Conservation (phyloP, 1,284 basidiomycete genomes). For the Heterobasidion occidentale region DNA sequence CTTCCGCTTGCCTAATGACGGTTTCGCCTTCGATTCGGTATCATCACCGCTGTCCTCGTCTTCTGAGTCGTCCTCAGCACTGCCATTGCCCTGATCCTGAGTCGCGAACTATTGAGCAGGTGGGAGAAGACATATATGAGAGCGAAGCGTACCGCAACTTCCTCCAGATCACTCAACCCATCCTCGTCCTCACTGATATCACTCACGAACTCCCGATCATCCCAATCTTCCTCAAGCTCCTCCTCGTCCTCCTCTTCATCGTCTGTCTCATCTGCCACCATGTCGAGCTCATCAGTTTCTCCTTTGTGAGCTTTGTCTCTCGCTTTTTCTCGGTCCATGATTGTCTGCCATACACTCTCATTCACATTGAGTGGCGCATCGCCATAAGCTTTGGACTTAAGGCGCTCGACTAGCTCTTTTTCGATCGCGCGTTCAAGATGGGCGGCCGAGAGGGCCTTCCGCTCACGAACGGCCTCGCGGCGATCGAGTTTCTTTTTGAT, state of each 20-base stretch:
- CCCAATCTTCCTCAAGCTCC: slow-evolving; percentile 57
- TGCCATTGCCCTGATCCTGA: slow-evolving; percentile 2
- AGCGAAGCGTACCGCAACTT: slow-evolving; percentile 38
- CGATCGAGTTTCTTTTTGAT: slow-evolving; percentile 98
- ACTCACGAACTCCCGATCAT: slow-evolving; percentile 81
- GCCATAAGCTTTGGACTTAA: slow-evolving; percentile 96
- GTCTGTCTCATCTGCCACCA: slow-evolving; percentile 42
- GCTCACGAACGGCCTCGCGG: slow-evolving; percentile 89
- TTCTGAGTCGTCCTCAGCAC: slow-evolving; percentile 4
- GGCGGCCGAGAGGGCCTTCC: slow-evolving; percentile 92
- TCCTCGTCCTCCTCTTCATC: slow-evolving; percentile 43
- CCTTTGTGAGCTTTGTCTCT: slow-evolving; percentile 36
- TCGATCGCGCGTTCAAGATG: slow-evolving; percentile 94
- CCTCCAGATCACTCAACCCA: slow-evolving; percentile 70
- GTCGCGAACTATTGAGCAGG: background rate
- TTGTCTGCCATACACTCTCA: slow-evolving; percentile 91
- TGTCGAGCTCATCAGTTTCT: slow-evolving; percentile 43
- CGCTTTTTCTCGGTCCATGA: slow-evolving; percentile 61
- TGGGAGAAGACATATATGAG: background rate
- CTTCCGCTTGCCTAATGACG: slow-evolving; percentile 12
- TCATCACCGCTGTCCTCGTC: slow-evolving; percentile 5
- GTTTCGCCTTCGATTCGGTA: slow-evolving; percentile 3
- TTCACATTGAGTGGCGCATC: slow-evolving; percentile 98
- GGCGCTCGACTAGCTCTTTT: slow-evolving; percentile 90
- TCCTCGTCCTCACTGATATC: slow-evolving; percentile 68